phyloP scores from a whole-genome alignment of 2,329 filamentous ascomycete species.

The Westerdykella ornata region DNA sequence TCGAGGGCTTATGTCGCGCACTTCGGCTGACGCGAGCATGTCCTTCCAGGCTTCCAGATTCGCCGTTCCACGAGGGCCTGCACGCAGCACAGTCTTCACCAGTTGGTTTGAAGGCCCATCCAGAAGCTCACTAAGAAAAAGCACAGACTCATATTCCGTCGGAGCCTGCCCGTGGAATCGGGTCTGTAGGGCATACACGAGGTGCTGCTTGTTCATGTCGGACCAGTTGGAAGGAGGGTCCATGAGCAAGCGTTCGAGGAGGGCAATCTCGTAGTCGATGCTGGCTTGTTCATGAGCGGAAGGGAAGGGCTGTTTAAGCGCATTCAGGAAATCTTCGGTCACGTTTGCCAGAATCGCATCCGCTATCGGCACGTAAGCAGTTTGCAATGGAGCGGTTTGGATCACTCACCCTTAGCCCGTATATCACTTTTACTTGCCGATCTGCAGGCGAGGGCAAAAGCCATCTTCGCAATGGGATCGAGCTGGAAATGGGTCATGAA shows the following conservation, averaged over 20 bases:
- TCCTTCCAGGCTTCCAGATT: slow-evolving; percentile 65
- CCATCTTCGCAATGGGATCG: slow-evolving; percentile 78
- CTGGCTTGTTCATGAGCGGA: slow-evolving; percentile 60
- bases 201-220: slow-evolving; percentile 14
- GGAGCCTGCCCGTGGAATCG: slow-evolving; percentile 67
- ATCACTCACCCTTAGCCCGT: slow-evolving; percentile 71
- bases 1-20: slow-evolving; percentile 65
- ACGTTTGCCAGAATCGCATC: slow-evolving; percentile 84
- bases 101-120: slow-evolving; percentile 55
- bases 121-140: slow-evolving; percentile 63
- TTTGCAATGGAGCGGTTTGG: slow-evolving; percentile 1
- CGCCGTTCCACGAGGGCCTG: slow-evolving; percentile 66
- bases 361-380: slow-evolving; percentile 48
- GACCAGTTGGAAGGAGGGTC: slow-evolving; percentile 75
- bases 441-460: slow-evolving; percentile 84
- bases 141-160: slow-evolving; percentile 60
- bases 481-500: slow-evolving; percentile 96
- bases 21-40: slow-evolving; percentile 50
- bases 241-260: slow-evolving; percentile 81
- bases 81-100: slow-evolving; percentile 61
- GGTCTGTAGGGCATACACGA: slow-evolving; percentile 52
- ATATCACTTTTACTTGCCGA: slow-evolving; percentile 72
- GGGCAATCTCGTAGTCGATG: slow-evolving; percentile 65
- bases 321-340: slow-evolving; percentile 68
- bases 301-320: slow-evolving; percentile 55